Evolutionary conservation across 257 asterid genomes (phyloP), one percentile per base, ranked within the genome.

Genomic region (Linaria vulgaris): DNA sequence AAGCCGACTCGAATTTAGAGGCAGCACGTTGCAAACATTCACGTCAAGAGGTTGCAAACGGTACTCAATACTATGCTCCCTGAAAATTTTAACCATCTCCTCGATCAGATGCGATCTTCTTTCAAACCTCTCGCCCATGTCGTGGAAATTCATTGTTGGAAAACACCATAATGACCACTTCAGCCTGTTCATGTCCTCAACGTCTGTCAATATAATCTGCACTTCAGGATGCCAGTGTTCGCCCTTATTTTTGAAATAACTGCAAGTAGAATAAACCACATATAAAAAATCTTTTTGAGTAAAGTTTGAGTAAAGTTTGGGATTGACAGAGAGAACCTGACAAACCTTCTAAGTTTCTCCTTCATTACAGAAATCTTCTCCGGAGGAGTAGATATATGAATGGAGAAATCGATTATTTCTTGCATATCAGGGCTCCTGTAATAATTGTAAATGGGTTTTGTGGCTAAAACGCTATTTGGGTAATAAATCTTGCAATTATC

Each of bases 391-490:
- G 80, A 74, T 46, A 77, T 41, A 25, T 74, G 78, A 51, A 80
- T 74, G 2, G 34, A 19, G 58, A 70, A 80, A 24, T 80, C 76
- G n/a, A 80, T 65, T 0, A 69, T 11, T 61, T 80, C 85, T 1
- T 78, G 70, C 86, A 82, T 83, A 61, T 83, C 90, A 27, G 87
- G 90, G 64, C 90, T 83, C 3, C 87, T 82, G 44, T 83, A 80
- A 70, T 38, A 80, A 53, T 83, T 83, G 64, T 79, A 58, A 66
- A 83, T 78, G 0, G 90, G 79, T 65, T 49, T 66, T 6, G 80
- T 80, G 41, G 79, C 66, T 11, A 83, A 73, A 31, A 71, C 78
- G n/a, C 71, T 65, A 47, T 83, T 83, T 6, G 87, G 90, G 59
- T 70, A 78, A 21, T 59, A 63, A n/a, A 80, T 70, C 80, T 81